These are phyloP conservation scores for Paecilomyces sp. DNA, from an alignment of 2,329 filamentous ascomycete genomes.

Conservation along the genomic window DNA sequence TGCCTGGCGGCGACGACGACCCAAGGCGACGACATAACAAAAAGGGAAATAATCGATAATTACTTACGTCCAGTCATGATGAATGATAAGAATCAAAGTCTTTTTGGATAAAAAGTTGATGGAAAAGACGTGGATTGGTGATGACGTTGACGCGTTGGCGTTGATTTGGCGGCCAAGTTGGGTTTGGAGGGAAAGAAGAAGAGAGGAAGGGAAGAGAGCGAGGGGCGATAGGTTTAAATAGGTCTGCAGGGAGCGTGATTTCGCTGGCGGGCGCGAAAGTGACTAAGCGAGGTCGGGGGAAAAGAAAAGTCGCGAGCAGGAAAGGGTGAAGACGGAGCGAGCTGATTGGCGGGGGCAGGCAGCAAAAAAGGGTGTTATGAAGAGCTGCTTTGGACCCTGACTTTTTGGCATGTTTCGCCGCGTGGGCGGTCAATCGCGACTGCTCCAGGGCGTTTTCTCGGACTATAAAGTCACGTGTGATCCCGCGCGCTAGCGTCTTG, in stretches of 20 bases:
- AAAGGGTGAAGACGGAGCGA: conserved; percentile 8
- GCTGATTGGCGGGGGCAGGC: conserved; percentile 26
- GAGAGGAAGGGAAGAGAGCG: conserved; percentile 10
- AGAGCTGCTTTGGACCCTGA: conserved; percentile 28
- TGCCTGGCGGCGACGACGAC: background rate
- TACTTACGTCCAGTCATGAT: conserved; percentile 38
- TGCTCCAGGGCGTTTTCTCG: background rate
- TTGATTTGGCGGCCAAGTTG: background rate
- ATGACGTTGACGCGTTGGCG: conserved; percentile 13
- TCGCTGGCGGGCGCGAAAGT: conserved; percentile 1
- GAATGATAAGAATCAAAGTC: conserved; percentile 3
- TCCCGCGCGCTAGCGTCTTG: background rate
- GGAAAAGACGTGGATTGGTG: conserved; percentile 1
- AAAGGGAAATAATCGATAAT: background rate
- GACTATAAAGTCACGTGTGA: background rate
- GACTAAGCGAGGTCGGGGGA: conserved; percentile 13
- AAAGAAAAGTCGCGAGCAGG: conserved; percentile 1
- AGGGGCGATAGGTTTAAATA: conserved; percentile 12
- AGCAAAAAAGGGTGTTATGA: conserved; percentile 32
- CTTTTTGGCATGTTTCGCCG: conserved; percentile 13
- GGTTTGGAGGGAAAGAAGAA: conserved; percentile 7
- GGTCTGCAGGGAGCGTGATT: conserved; percentile 2
- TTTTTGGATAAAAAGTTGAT: conserved; percentile 5
- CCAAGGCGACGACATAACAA: background rate
- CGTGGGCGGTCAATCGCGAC: conserved; percentile 10